Percentiles rank a stretch among this genome's conserved stretches.
Evolutionary conservation across 805 yeast species (phyloP).

Genomic region (Sugiyamaella qingdaonensis): DNA sequence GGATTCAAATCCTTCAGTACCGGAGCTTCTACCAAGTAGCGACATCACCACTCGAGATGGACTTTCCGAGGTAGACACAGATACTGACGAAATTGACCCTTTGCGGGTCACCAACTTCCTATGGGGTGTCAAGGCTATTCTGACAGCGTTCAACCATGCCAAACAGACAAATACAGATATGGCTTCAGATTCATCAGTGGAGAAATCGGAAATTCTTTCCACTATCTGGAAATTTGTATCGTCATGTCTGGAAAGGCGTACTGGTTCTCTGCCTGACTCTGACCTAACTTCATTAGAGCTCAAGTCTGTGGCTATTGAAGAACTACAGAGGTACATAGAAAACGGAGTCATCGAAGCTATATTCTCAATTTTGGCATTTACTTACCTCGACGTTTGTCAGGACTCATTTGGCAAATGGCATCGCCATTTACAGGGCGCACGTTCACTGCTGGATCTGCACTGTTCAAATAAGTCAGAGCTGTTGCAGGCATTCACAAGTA

Average conservation of each 20-base stretch:
- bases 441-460: conserved; percentile 19
- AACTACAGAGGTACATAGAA: conserved; percentile 16
- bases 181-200: conserved; percentile 1
- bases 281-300: conserved; percentile 14
- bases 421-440: conserved; percentile 18
- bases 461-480: conserved; percentile 12
- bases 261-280: neutral
- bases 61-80: neutral
- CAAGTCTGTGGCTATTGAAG: conserved; percentile 17
- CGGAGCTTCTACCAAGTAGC: neutral
- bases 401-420: conserved; percentile 21
- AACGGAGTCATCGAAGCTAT: conserved; percentile 19
- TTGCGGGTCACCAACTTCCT: conserved; percentile 15
- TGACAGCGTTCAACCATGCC: conserved; percentile 19
- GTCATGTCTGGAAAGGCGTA: conserved; percentile 10
- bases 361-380: conserved; percentile 19
- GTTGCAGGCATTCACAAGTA: conserved; percentile 2
- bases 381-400: conserved; percentile 19
- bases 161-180: conserved; percentile 7
- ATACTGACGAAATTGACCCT: conserved; percentile 12
- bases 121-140: conserved; percentile 22
- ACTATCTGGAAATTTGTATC: conserved; percentile 21
- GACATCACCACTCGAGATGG: neutral
- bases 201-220: conserved; percentile 12
- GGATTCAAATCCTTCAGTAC: neutral